Evolutionary conservation across 495 filamentous ascomycete species (phyloP).

Genomic region (Podospora conica): DNA sequence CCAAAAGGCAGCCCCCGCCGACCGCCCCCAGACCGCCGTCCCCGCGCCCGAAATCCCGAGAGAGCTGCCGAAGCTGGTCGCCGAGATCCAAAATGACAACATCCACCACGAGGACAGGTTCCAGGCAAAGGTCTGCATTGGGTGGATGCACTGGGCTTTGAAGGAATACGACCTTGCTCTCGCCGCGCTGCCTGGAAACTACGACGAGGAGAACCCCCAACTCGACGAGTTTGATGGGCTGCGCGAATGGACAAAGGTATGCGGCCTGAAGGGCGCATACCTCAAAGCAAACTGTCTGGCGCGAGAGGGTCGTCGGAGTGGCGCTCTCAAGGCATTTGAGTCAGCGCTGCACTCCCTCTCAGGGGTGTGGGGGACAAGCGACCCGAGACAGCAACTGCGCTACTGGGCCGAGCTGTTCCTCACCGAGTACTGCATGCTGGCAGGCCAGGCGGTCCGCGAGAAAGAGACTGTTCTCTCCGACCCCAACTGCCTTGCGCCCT

Average conservation of each 20-base stretch:
- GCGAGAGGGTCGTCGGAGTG: conserved; percentile 43
- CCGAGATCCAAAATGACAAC: conserved; percentile 59
- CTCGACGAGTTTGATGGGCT: conserved; percentile 43
- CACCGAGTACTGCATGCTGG: conserved; percentile 61
- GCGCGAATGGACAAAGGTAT: conserved; percentile 71
- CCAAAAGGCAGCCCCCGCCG: conserved; percentile 38
- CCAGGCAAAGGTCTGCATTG: conserved; percentile 73
- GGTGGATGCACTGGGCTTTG: conserved; percentile 73
- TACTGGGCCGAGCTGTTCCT: conserved; percentile 75
- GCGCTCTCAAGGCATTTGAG: conserved; percentile 58
- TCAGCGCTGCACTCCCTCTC: conserved; percentile 56
- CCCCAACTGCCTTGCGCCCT: conserved; percentile 46
- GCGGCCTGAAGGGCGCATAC: conserved; percentile 69
- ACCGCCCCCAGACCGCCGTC: conserved; percentile 28
- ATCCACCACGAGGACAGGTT: conserved; percentile 61
- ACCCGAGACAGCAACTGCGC: conserved; percentile 53
- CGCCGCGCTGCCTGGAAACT: conserved; percentile 55
- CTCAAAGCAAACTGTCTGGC: conserved; percentile 67
- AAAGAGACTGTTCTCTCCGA: conserved; percentile 40
- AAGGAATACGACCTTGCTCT: conserved; percentile 59
- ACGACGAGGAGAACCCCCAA: conserved; percentile 46
- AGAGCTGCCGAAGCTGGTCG: conserved; percentile 56
- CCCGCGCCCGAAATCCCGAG: conserved; percentile 38
- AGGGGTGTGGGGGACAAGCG: conserved; percentile 35
- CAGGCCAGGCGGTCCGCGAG: conserved; percentile 48